Conservation (phyloP, 2,329 filamentous ascomycete genomes). For the Penicillium hordei region DNA sequence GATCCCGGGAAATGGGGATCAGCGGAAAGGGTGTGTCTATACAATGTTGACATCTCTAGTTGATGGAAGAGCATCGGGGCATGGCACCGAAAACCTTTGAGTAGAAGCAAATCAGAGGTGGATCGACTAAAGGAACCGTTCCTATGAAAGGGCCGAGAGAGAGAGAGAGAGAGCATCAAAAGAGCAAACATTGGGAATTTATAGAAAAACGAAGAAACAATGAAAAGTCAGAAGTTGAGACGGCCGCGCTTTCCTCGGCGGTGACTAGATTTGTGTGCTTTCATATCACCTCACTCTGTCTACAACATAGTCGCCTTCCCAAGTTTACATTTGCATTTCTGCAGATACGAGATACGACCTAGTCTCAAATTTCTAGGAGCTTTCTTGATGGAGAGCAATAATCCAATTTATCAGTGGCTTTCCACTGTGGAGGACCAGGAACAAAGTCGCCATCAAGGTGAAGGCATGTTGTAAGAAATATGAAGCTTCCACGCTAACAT, state of each 20-base stretch:
- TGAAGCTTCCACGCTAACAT: not conserved
- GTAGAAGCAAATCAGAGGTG: not conserved
- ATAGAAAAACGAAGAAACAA: not conserved
- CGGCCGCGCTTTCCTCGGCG: conserved; percentile 5
- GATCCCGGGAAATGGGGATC: conserved; percentile 16
- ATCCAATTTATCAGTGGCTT: conserved; percentile 20
- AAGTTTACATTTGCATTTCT: not conserved
- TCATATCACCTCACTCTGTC: not conserved
- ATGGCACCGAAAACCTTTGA: too few relatives aligned
- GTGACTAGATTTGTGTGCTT: not conserved
- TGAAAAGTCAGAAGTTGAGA: not conserved
- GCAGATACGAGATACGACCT: not conserved
- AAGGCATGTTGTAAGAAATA: not conserved
- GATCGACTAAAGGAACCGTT: not conserved
- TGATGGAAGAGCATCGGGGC: not conserved
- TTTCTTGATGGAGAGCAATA: conserved; percentile 4
- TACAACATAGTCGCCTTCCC: not conserved
- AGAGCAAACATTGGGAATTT: not conserved
- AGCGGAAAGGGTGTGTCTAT: conserved; percentile 13
- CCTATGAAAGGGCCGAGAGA: not conserved
- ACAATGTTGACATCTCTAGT: not conserved
- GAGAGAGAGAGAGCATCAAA: too few relatives aligned
- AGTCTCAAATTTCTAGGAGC: not conserved
- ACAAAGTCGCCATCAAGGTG: not conserved
- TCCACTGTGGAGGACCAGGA: conserved; percentile 3